A percentile compares a stretch with the other conserved stretches of the same genome.
Conservation (phyloP, 2,329 filamentous ascomycete genomes). For the Drechslerella dactyloides region DNA sequence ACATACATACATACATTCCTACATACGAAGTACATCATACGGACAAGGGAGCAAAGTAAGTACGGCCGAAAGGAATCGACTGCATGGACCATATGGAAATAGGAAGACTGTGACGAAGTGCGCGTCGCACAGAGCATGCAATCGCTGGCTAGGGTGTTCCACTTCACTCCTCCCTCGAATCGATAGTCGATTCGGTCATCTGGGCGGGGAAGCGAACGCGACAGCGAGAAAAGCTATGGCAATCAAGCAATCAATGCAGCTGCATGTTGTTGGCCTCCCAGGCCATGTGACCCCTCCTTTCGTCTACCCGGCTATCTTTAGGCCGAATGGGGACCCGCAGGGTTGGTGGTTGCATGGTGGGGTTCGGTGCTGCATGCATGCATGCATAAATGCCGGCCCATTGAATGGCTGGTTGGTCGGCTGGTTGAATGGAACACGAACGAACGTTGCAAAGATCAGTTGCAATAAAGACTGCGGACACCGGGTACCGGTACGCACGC, state of each 20-base stretch:
- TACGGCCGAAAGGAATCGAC: conserved; percentile 2
- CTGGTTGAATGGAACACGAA: background rate
- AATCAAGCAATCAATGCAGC: background rate
- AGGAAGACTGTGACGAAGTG: too few species aligned
- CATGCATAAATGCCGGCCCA: too few species aligned
- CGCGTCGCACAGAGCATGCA: too few species aligned
- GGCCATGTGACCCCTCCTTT: conserved; percentile 41
- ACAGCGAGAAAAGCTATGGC: too few species aligned
- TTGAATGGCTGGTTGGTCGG: too few species aligned
- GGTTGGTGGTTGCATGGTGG: background rate
- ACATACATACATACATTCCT: too few species aligned
- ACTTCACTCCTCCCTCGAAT: background rate
- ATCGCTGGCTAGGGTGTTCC: too few species aligned
- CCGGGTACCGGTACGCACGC: too few species aligned
- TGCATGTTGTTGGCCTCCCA: background rate
- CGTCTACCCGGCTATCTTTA: conserved; percentile 16
- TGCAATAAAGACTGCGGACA: background rate
- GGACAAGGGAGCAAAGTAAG: too few species aligned
- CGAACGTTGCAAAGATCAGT: background rate
- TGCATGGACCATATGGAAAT: conserved; percentile 3
- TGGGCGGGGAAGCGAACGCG: background rate
- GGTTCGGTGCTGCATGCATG: background rate
- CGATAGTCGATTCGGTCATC: background rate
- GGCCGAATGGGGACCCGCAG: conserved; percentile 17
- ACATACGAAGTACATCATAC: too few species aligned